Base-by-base conservation (phyloP, 2,329 filamentous ascomycete species). In the Penicillium sp. region DNA sequence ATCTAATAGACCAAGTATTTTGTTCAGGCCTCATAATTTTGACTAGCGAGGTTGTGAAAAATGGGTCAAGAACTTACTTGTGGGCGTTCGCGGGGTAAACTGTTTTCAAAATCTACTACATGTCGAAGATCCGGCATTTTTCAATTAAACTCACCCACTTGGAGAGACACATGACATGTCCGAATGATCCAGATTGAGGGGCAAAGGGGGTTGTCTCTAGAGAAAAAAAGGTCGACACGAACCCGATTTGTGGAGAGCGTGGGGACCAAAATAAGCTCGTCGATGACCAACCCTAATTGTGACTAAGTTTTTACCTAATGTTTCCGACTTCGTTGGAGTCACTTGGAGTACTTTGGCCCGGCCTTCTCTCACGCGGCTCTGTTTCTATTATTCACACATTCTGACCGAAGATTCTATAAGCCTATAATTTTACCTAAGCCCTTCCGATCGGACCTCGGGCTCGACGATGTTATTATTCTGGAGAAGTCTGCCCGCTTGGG, bases 241-340 rank as follows among this genome's bases (percentile, higher is more conserved):
- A 26, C 33, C 10, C 16, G 15, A 31, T 31, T 39, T 26, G 31
- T 13, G 6, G 2, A 13, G 12, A 21, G 41, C 23, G 2, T 58
- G 59, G 57, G 54, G 49, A 42, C 28, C 46, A 7, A 61, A 61
- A 53, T 61, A 63, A 63, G 59, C 54, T 63, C 55, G 57, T 47
- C 42, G 42, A 44, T 26, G 42, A 18, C 21, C 16, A 49, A 56
- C 39, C 51, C 56, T 51, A 51, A 48, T 26, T 51, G 60, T 63
- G 61, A 61, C 60, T 54, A 61, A 62, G 57, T 60, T 16, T 23
- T 63, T 63, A 61, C 60, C 57, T 63, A 63, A 63, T 61, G 24
- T 23, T 51, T 47, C 53, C 52, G 47, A 52, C 16, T 9, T 18
- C 36, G 43, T 63, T 62, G 59, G 59, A 51, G 60, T 61, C 45